Base-by-base conservation (phyloP, 495 filamentous ascomycete genomes). In the Neurospora pannonica region DNA sequence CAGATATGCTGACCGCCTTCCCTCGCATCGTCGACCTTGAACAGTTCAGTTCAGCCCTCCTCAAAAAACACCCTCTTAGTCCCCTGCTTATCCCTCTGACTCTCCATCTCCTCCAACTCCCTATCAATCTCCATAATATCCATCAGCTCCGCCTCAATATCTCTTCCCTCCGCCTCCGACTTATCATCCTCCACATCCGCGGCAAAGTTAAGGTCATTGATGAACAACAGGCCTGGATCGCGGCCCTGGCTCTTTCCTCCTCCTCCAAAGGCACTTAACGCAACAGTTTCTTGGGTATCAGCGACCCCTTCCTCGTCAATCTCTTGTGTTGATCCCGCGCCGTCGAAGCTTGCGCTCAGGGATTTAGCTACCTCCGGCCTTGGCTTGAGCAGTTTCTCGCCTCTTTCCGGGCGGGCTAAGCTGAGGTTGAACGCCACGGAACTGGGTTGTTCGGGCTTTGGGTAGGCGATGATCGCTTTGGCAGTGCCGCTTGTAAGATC, bases 61-160 rank as follows among this genome's bases (percentile, higher is more conserved):
- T 85, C 84, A 72, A 88, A 86, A 71, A 85, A 85, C 71, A 87
- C 84, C 76, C 82, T 82, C 81, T 86, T 86, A 17, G 54, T 62
- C 54, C 54, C 54, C 28, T 31, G 28, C 2, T 28, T 78, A 36
- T 81, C 82, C 38, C 84, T 77, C 11, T 83, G 81, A 38, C 75
- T 77, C 73, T 87, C 85, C 81, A 88, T 77, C 62, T 80, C 79
- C 70, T 87, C 84, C 74, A 88, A 74, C 74, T 85, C 87, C 48
- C 85, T 82, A 70, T 89, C 87, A 77, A 89, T 88, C 69, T 85
- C 86, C 80, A 87, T 86, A 34, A 89, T 86, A 75, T 87, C 86
- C 77, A 88, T 81, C 81, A 87, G 82, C 75, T 87, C 85, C 54
- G 82, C 79, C 75, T 87, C 87, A 38, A 86, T 84, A 70, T 89